Evolutionary conservation across 345 rosid species (phyloP).

Genomic region (Hibiscus tridactylites): DNA sequence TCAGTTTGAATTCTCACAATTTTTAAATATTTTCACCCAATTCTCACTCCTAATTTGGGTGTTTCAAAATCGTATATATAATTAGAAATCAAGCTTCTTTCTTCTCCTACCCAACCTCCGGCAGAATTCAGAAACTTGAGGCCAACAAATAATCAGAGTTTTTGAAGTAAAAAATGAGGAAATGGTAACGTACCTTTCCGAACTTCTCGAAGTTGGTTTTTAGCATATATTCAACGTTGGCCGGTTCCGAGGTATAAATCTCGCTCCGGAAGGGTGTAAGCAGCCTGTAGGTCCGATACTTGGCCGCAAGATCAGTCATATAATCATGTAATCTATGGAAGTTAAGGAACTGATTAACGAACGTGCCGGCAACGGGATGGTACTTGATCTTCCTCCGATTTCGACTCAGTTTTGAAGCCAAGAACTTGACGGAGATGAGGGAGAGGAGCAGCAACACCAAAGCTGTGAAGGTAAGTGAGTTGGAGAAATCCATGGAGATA

Average conservation of each 20-base stretch:
- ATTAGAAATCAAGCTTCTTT: not conserved
- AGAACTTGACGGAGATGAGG: not conserved
- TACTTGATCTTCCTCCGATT: constrained; percentile 17
- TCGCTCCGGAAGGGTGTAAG: constrained; percentile 37
- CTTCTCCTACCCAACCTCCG: not conserved
- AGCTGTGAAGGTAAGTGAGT: constrained; percentile 9
- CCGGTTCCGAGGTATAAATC: constrained; percentile 40
- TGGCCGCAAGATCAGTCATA: constrained; percentile 41
- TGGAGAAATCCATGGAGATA: constrained; percentile 9
- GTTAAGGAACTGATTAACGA: constrained; percentile 43
- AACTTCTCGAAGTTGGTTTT: constrained; percentile 40
- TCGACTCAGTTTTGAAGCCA: not conserved
- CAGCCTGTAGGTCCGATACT: constrained; percentile 40
- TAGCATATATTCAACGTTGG: constrained; percentile 41
- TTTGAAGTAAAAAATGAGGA: not conserved
- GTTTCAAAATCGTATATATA: not conserved
- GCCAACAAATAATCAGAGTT: not conserved
- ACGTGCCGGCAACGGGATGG: constrained; percentile 50
- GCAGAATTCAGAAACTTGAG: not conserved
- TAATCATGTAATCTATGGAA: constrained; percentile 44
- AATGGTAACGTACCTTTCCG: constrained; percentile 27
- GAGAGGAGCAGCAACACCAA: constrained; percentile 12
- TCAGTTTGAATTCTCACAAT: too few relatives aligned
- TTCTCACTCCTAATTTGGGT: not conserved
- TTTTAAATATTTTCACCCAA: too few relatives aligned